Evolutionary conservation across 2,329 filamentous ascomycete genomes (phyloP), one percentile per base, ranked within the genome.

Genomic region (Paramyrothecium sp.): DNA sequence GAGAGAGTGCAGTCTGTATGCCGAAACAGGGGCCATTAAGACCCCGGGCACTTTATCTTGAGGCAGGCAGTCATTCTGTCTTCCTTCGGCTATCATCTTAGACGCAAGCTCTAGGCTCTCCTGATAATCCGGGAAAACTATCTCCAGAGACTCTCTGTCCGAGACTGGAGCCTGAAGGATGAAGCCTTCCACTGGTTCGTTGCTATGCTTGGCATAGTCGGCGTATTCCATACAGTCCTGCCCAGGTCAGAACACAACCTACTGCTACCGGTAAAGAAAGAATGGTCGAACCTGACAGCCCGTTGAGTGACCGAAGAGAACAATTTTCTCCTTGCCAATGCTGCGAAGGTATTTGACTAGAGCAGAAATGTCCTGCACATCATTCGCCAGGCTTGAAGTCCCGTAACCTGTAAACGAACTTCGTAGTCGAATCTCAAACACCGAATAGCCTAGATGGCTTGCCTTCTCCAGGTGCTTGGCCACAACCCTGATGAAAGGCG

Each of bases 141-240:
- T 67, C 3, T 73, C 73, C 12, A 89, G 67, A 0, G 81, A 83
- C 69, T 96, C 89, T 30, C 91, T 81, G 70, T 97, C 92, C 2
- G 86, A 91, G 3, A 93, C 87, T 0, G 90, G 87, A 0, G 89
- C 91, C 71, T 96, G 92, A 55, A 97, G 75, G 49, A 97, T 89
- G 52, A 87, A 87, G 38, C 89, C 92, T 58, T 95, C 85, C 2
- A 96, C 75, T 0, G 84, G 82, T 13, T 83, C 74, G 46, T 73
- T 72, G 7, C 67, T 66, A 38, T 78, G 65, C 60, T 76, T 76
- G 52, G 69, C 68, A 22, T 76, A 75, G 54, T 78, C 71, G 20
- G 75, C 75, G 56, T 86, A 86, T 61, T 81, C 80, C 71, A 85
- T 80, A 59, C 79, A 83, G 63, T 86, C 83, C 81, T 86, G 51